phyloP scores from a whole-genome alignment of 805 yeast species.

The Saturnispora silvae region DNA sequence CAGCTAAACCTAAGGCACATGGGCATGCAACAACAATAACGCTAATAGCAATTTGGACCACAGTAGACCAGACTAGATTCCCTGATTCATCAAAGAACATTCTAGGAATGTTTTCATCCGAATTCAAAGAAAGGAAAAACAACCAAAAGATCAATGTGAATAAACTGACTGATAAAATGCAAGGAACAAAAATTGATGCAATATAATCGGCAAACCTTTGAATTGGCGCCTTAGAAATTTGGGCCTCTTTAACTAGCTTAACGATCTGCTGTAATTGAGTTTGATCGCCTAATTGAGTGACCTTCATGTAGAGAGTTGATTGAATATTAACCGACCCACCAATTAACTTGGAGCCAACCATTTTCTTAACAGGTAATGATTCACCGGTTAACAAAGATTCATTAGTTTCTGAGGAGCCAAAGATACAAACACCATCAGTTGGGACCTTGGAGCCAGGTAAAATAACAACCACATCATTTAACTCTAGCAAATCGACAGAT shows the following conservation, averaged over 20 bases:
- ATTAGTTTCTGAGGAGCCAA: constrained; percentile 75
- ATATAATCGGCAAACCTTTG: constrained; percentile 80
- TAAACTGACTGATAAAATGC: constrained; percentile 49
- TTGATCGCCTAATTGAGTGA: constrained; percentile 64
- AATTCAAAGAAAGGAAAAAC: constrained; percentile 22
- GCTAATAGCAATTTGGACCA: constrained; percentile 69
- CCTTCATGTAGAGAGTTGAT: constrained; percentile 58
- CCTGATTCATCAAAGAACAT: constrained; percentile 19
- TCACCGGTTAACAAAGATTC: constrained; percentile 93
- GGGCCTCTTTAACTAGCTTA: constrained; percentile 78
- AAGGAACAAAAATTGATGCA: constrained; percentile 80
- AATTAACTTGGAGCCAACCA: constrained; percentile 49
- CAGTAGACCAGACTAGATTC: constrained; percentile 16
- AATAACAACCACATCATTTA: constrained; percentile 64
- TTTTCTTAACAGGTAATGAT: constrained; percentile 62
- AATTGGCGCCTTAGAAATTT: constrained; percentile 78
- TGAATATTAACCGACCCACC: constrained; percentile 90
- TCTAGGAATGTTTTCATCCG: constrained; percentile 16
- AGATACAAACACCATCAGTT: constrained; percentile 75
- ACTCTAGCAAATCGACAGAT: constrained; percentile 69
- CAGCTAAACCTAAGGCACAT: constrained; percentile 93
- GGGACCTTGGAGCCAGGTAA: constrained; percentile 85
- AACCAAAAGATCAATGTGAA: constrained; percentile 61
- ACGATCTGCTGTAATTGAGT: constrained; percentile 87
- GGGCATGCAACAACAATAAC: constrained; percentile 98